These are phyloP conservation scores for Basidiobolus meristosporus DNA, from an alignment of 371 early-diverging fungal species.

Conservation along the genomic window DNA sequence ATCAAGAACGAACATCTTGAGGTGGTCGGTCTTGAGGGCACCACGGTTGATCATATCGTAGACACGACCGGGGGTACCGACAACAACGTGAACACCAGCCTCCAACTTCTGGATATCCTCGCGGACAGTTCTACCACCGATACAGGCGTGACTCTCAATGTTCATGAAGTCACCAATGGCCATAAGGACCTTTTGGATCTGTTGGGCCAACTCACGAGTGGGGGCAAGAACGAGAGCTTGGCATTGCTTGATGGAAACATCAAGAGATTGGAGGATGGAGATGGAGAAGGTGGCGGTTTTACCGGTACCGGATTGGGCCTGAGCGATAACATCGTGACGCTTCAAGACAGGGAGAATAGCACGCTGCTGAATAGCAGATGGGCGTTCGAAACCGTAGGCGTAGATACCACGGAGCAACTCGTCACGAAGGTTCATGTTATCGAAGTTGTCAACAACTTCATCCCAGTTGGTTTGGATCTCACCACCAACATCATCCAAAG, in stretches of 20 bases:
- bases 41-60: conserved; percentile 95
- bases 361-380: conserved; percentile 96
- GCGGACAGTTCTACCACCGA: conserved; percentile 88
- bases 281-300: conserved; percentile 99
- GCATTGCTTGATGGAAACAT: conserved; percentile 57
- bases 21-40: conserved; percentile 61
- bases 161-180: conserved; percentile 90
- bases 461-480: conserved; percentile 48
- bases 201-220: conserved; percentile 97
- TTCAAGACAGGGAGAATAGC: conserved; percentile 88
- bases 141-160: conserved; percentile 85
- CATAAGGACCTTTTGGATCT: conserved; percentile 85
- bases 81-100: conserved; percentile 84
- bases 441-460: conserved; percentile 69
- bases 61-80: conserved; percentile 99
- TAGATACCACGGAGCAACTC: conserved; percentile 94
- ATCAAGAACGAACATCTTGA: conserved; percentile 96
- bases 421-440: conserved; percentile 80
- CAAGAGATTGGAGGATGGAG: conserved; percentile 87
- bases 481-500: too few relatives aligned
- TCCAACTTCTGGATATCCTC: conserved; percentile 85
- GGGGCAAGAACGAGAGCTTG: conserved; percentile 97
- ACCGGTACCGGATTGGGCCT: conserved; percentile 99
- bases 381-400: conserved; percentile 86
- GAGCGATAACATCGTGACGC: conserved; percentile 94